Percentiles rank a stretch among this genome's conserved stretches.
phyloP scores from a whole-genome alignment of 192 early-diverging fungal species.

The Podila verticillata region DNA sequence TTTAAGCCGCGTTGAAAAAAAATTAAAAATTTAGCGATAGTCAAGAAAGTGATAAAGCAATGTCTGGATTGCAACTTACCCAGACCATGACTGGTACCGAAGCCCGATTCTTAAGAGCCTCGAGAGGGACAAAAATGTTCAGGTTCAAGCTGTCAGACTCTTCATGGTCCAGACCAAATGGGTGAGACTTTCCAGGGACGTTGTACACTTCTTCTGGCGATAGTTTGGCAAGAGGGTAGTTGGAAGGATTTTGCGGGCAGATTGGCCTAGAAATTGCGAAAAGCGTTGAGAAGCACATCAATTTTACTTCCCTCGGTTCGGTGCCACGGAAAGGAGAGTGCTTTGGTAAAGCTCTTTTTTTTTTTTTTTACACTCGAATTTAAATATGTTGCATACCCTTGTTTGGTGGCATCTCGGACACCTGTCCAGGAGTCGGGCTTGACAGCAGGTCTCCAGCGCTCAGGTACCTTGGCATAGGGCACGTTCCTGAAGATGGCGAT shows the following conservation, averaged over 20 bases:
- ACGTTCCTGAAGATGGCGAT: slow-evolving; percentile 7
- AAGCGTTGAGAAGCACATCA: background rate
- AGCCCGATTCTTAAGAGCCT: background rate
- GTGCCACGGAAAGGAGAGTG: too few relatives aligned
- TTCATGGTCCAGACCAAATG: slow-evolving; percentile 19
- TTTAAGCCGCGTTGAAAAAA: too few relatives aligned
- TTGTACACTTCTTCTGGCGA: background rate
- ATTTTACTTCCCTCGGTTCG: too few relatives aligned
- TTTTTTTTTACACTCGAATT: too few relatives aligned
- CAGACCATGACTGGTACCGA: slow-evolving; percentile 30
- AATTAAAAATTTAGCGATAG: too few relatives aligned
- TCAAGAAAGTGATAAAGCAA: too few relatives aligned
- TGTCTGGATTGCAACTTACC: background rate
- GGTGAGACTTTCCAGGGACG: background rate
- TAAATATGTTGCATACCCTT: slow-evolving; percentile 11
- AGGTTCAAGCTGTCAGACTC: slow-evolving; percentile 20
- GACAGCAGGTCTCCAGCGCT: slow-evolving; percentile 4
- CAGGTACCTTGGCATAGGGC: background rate
- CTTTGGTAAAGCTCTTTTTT: too few relatives aligned
- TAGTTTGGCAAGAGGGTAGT: background rate
- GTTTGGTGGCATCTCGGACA: slow-evolving; percentile 12
- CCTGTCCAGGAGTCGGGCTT: slow-evolving; percentile 7
- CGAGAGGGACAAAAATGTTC: slow-evolving; percentile 28
- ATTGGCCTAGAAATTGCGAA: slow-evolving; percentile 3
- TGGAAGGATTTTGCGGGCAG: slow-evolving; percentile 9